Conservation (phyloP, 139 green algal species). For the Chlamydomonas incerta region DNA sequence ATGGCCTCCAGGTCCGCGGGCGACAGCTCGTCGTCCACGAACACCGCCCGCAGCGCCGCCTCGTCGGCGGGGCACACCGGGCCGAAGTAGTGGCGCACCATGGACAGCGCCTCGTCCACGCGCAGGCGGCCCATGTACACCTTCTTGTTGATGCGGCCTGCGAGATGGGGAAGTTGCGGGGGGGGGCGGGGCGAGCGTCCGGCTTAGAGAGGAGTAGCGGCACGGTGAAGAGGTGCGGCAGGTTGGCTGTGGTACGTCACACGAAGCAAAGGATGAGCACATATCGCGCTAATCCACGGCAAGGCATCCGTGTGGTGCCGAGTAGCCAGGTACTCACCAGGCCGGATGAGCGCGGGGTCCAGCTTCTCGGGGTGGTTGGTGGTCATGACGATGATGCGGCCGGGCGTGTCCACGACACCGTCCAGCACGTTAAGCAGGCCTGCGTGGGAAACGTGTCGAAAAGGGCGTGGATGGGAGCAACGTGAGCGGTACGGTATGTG, state of each 20-base stretch:
- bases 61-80: not conserved
- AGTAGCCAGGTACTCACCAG: no score
- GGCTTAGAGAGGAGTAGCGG: no score
- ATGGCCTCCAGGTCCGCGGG: conserved; percentile 70
- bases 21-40: conserved; percentile 50
- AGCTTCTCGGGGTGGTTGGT: conserved; percentile 72
- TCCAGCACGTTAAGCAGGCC: conserved; percentile 69
- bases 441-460: no score
- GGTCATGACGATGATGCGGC: conserved; percentile 72
- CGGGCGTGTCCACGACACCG: conserved; percentile 71
- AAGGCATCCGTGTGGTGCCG: no score
- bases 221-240: no score
- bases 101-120: conserved; percentile 48
- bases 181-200: no score
- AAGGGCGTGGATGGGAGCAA: no score
- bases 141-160: conserved; percentile 64
- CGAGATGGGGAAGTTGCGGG: no score
- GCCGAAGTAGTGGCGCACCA: conserved; percentile 68
- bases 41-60: conserved; percentile 17
- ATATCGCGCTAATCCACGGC: no score
- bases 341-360: conserved; percentile 70
- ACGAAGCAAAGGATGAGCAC: no score
- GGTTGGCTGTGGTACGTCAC: no score
- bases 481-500: no score
- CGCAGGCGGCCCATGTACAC: conserved; percentile 64